These are phyloP conservation scores for Ustilago tritici DNA, from an alignment of 1,284 basidiomycete genomes.

Conservation along the genomic window DNA sequence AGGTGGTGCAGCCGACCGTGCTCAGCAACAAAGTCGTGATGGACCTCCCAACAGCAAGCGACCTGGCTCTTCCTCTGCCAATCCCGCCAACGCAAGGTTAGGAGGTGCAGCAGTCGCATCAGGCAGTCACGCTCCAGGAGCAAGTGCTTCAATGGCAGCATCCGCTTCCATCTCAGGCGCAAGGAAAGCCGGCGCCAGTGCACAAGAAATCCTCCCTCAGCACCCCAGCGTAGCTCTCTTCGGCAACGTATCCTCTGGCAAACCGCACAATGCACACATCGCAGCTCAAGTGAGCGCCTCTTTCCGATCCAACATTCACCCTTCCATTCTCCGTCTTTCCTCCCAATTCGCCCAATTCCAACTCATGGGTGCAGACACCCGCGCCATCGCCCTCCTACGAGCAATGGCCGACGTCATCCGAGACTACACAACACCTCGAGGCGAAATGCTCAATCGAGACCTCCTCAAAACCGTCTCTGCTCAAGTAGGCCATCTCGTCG, in stretches of 20 bases:
- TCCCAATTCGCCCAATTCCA: constrained; percentile 63
- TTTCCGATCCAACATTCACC: constrained; percentile 61
- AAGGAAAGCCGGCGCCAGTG: constrained; percentile 23
- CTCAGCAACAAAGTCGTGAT: constrained; percentile 24
- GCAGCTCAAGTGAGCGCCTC: constrained; percentile 49
- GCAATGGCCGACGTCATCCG: constrained; percentile 65
- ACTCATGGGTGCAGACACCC: constrained; percentile 64
- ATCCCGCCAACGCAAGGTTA: constrained; percentile 18
- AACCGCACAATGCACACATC: constrained; percentile 48
- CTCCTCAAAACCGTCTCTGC: constrained; percentile 70
- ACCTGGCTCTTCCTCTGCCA: constrained; percentile 35
- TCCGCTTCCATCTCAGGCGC: constrained; percentile 25
- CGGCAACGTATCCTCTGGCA: constrained; percentile 60
- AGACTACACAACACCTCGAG: constrained; percentile 67
- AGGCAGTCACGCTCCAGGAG: background rate
- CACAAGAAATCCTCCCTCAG: constrained; percentile 30
- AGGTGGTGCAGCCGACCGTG: constrained; percentile 20
- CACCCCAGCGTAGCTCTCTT: constrained; percentile 60
- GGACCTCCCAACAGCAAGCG: constrained; percentile 17
- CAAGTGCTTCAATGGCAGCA: constrained; percentile 23
- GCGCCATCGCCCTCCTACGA: constrained; percentile 63
- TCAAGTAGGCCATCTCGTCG: constrained; percentile 89
- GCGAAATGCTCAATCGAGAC: constrained; percentile 66
- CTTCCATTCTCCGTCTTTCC: constrained; percentile 59
- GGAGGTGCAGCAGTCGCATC: constrained; percentile 13